Evolutionary conservation across 1,284 basidiomycete species (phyloP).

Genomic region (Trichosporon sp.): DNA sequence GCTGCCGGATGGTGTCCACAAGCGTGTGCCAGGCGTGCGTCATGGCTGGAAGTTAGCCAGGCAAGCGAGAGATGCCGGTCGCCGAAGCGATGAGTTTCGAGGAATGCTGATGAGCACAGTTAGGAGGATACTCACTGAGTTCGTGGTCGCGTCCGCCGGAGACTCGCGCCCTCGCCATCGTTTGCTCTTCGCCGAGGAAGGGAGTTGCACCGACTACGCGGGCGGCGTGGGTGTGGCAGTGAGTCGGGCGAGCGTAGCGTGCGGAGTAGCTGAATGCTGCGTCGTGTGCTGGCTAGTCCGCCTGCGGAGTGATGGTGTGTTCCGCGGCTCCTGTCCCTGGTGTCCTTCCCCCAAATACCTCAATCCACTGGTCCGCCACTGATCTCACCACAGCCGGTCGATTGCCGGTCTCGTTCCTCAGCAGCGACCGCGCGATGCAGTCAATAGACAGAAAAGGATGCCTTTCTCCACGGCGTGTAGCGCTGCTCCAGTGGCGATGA

Average conservation of each 20-base stretch:
- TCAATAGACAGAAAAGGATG: no score
- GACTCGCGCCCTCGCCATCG: slow-evolving; percentile 11
- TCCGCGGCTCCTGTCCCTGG: background rate
- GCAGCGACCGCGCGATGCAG: no score
- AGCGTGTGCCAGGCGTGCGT: slow-evolving; percentile 48
- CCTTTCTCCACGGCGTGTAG: no score
- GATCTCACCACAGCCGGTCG: no score
- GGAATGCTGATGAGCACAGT: no score
- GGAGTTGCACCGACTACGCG: background rate
- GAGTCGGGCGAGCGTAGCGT: background rate
- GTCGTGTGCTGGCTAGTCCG: background rate
- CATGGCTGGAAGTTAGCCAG: slow-evolving; percentile 34
- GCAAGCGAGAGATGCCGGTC: background rate
- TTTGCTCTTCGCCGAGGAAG: slow-evolving; percentile 2
- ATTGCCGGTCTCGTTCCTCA: no score
- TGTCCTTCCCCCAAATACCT: no score
- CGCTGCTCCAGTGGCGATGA: no score
- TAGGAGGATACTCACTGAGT: background rate
- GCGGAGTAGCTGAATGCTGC: background rate
- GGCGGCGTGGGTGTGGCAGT: background rate
- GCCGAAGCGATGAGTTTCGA: background rate
- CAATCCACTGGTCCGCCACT: no score
- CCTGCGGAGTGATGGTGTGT: background rate
- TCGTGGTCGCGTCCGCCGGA: slow-evolving; percentile 12
- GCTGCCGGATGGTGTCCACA: slow-evolving; percentile 47